phyloP scores from a whole-genome alignment of 805 yeast species.

The Kodamaea kaohsiungensis region DNA sequence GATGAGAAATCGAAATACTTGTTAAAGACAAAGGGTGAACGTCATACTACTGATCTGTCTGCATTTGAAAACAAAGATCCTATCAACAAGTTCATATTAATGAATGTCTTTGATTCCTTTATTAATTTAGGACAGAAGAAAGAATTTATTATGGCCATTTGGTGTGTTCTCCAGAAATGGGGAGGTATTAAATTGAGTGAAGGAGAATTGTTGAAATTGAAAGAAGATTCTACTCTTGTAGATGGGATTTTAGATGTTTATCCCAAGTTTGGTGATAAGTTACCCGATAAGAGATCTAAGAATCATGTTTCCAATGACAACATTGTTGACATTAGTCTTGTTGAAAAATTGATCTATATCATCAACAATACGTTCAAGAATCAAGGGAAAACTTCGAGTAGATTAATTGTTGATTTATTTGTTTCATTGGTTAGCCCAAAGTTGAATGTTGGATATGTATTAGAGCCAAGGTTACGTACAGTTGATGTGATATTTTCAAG shows the following conservation, averaged over 20 bases:
- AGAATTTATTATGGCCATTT: slow-evolving; percentile 31
- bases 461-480: slow-evolving; percentile 30
- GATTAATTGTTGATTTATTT: slow-evolving; percentile 28
- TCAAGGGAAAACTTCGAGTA: slow-evolving; percentile 18
- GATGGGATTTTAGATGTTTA: slow-evolving; percentile 6
- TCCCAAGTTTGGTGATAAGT: neutral
- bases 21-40: neutral
- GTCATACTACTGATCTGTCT: neutral
- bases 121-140: slow-evolving; percentile 28
- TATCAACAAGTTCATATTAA: slow-evolving; percentile 35
- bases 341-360: slow-evolving; percentile 37
- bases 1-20: slow-evolving; percentile 14
- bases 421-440: slow-evolving; percentile 20
- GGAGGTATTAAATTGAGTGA: slow-evolving; percentile 29
- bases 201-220: slow-evolving; percentile 5
- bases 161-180: slow-evolving; percentile 36
- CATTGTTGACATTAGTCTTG: slow-evolving; percentile 29
- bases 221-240: neutral
- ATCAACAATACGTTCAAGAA: slow-evolving; percentile 25
- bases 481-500: slow-evolving; percentile 31
- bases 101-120: slow-evolving; percentile 32
- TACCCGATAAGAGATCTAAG: neutral
- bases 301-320: neutral
- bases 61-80: slow-evolving; percentile 13
- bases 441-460: slow-evolving; percentile 16